Percentiles rank a stretch among this genome's conserved stretches.
Evolutionary conservation across 2,329 filamentous ascomycete genomes (phyloP).

Genomic region (Arthrobotrys megalospora): DNA sequence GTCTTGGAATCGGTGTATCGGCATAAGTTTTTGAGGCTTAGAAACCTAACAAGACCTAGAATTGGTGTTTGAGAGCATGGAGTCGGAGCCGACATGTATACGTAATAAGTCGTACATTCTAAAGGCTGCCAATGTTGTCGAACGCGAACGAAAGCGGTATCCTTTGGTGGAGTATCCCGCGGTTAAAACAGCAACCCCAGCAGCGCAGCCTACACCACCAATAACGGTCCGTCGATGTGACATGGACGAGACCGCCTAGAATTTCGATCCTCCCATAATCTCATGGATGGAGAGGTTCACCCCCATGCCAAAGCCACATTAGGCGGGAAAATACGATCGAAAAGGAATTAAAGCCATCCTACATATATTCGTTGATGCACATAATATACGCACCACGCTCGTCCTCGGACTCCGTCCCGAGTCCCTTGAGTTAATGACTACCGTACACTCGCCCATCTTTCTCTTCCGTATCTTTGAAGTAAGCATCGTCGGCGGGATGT

Average conservation of each 20-base stretch:
- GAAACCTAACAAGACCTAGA: background rate
- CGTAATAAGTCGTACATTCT: no score
- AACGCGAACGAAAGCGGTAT: background rate
- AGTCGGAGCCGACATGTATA: no score
- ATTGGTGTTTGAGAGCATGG: no score
- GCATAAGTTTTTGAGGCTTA: background rate
- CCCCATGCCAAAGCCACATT: slow-evolving; percentile 39
- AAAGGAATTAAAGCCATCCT: slow-evolving; percentile 8
- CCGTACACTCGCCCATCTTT: background rate
- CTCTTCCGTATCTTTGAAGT: background rate
- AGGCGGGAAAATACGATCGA: slow-evolving; percentile 50
- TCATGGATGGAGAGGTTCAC: slow-evolving; percentile 2
- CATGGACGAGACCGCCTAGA: slow-evolving; percentile 27
- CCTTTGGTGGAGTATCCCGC: slow-evolving; percentile 4
- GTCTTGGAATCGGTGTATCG: slow-evolving; percentile 1
- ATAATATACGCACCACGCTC: slow-evolving; percentile 5
- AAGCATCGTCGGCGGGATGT: slow-evolving; percentile 7
- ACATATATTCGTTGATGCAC: background rate
- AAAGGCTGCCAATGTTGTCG: background rate
- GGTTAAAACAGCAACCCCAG: slow-evolving; percentile 7
- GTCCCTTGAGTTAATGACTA: slow-evolving; percentile 25
- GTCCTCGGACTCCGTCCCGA: background rate
- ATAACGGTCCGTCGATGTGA: slow-evolving; percentile 22
- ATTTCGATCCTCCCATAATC: slow-evolving; percentile 28
- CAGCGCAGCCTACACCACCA: background rate